Evolutionary conservation across 2,329 filamentous ascomycete species (phyloP).

Genomic region (Diaporthe capsici): DNA sequence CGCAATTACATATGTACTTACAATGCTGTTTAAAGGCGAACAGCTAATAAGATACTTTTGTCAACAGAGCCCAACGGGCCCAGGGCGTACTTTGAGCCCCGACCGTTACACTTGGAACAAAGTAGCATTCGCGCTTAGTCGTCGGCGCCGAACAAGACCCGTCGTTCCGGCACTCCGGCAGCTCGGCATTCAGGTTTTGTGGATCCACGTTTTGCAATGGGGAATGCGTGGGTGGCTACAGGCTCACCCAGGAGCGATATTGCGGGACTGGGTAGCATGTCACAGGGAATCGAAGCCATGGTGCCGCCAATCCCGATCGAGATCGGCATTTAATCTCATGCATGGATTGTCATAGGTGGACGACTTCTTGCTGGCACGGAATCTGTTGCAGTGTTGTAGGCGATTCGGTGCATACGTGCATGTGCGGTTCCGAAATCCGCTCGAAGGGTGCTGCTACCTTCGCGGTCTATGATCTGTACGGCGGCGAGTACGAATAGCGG

Average conservation of each 20-base stretch:
- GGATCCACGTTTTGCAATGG: slow-evolving; percentile 9
- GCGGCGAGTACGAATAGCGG: neutral
- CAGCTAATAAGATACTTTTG: no score
- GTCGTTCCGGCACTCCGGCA: slow-evolving; percentile 11
- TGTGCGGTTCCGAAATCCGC: slow-evolving; percentile 8
- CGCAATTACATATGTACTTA: no score
- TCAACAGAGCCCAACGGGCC: no score
- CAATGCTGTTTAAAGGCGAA: no score
- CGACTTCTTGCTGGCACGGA: neutral
- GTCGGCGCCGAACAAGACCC: slow-evolving; percentile 8
- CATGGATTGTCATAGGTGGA: slow-evolving; percentile 12
- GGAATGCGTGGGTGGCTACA: neutral
- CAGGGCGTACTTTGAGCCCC: no score
- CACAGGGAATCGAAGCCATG: neutral
- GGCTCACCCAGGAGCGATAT: neutral
- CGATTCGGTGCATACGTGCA: neutral
- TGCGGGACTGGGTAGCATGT: neutral
- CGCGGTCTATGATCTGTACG: neutral
- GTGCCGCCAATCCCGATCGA: neutral
- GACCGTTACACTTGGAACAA: no score
- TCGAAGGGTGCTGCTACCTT: slow-evolving; percentile 9
- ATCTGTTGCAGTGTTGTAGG: neutral
- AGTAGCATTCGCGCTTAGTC: slow-evolving; percentile 17
- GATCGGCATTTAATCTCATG: slow-evolving; percentile 8
- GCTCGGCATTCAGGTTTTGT: neutral